phyloP scores from a whole-genome alignment of 2,329 filamentous ascomycete genomes.

The Xylaria sp. region DNA sequence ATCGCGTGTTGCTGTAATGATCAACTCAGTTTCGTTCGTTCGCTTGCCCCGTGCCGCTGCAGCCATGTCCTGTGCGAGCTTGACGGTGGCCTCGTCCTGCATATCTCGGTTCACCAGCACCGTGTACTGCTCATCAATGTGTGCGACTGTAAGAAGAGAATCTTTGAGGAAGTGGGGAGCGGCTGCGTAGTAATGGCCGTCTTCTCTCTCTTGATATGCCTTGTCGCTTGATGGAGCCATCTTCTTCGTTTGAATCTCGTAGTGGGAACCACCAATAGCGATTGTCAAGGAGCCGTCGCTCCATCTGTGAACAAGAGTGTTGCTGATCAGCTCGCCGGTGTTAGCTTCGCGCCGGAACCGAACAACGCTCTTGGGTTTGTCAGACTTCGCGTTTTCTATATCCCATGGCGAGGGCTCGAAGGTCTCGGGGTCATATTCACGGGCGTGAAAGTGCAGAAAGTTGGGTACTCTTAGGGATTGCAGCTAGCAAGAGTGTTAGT shows the following conservation, averaged over 20 bases:
- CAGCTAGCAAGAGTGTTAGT: slow-evolving; percentile 60
- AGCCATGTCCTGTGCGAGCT: slow-evolving; percentile 74
- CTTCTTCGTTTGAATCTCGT: slow-evolving; percentile 76
- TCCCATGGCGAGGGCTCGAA: slow-evolving; percentile 72
- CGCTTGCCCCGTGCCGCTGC: slow-evolving; percentile 68
- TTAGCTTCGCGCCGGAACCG: slow-evolving; percentile 75
- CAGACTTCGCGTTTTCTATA: slow-evolving; percentile 62
- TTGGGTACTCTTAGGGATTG: slow-evolving; percentile 77
- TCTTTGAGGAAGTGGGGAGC: slow-evolving; percentile 76
- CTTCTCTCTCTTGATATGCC: slow-evolving; percentile 73
- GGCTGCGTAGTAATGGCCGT: slow-evolving; percentile 80
- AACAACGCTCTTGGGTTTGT: slow-evolving; percentile 72
- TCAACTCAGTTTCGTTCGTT: slow-evolving; percentile 67
- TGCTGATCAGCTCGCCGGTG: slow-evolving; percentile 76
- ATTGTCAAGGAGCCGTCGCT: slow-evolving; percentile 82
- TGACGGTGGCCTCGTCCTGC: slow-evolving; percentile 77
- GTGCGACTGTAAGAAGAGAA: slow-evolving; percentile 77
- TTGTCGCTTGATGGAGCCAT: slow-evolving; percentile 71
- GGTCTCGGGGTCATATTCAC: slow-evolving; percentile 71
- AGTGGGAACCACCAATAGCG: slow-evolving; percentile 79
- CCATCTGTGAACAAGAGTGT: slow-evolving; percentile 80
- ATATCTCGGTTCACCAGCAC: slow-evolving; percentile 74
- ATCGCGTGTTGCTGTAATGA: slow-evolving; percentile 77
- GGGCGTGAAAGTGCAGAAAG: slow-evolving; percentile 77
- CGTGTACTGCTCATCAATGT: slow-evolving; percentile 78